phyloP scores from a whole-genome alignment of 2,329 filamentous ascomycete genomes.

The Lecanosticta acicola region DNA sequence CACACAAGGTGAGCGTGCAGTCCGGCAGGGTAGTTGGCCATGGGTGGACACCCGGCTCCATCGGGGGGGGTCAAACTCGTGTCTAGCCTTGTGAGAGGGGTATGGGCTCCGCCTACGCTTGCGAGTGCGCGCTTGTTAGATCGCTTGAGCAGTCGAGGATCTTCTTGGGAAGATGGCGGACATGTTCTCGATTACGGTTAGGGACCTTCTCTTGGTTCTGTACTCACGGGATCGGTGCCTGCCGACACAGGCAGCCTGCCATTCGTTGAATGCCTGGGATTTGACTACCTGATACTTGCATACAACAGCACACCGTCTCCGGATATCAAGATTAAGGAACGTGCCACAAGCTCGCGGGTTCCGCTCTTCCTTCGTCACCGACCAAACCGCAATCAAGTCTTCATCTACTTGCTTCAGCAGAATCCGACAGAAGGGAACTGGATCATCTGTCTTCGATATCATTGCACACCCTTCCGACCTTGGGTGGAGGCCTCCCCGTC shows the following conservation, averaged over 20 bases:
- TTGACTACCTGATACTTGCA: conserved; percentile 18
- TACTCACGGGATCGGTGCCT: conserved; percentile 19
- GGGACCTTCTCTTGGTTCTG: conserved; percentile 15
- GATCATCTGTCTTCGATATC: conserved; percentile 12
- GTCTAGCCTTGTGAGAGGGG: conserved; percentile 30
- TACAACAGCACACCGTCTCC: conserved; percentile 20
- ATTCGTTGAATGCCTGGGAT: conserved; percentile 22
- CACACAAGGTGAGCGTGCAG: conserved; percentile 25
- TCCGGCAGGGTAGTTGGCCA: conserved; percentile 21
- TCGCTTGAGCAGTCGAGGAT: conserved; percentile 24
- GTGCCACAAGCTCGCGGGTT: conserved; percentile 19
- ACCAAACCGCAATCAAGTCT: conserved; percentile 23
- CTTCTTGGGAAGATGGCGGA: conserved; percentile 22
- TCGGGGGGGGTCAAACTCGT: conserved; percentile 28
- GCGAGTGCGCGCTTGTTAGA: conserved; percentile 19
- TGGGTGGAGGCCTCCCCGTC: conserved; percentile 15
- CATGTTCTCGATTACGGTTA: conserved; percentile 21
- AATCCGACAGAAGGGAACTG: conserved; percentile 17
- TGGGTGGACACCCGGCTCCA: conserved; percentile 21
- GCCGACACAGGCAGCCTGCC: conserved; percentile 16
- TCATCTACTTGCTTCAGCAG: conserved; percentile 23
- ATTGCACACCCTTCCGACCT: conserved; percentile 12
- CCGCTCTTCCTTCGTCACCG: conserved; percentile 17
- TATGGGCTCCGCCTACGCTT: conserved; percentile 20
- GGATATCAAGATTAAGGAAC: conserved; percentile 26